These are phyloP conservation scores for Maudiozyma bulderi DNA, from an alignment of 805 yeast genomes.

Conservation along the genomic window DNA sequence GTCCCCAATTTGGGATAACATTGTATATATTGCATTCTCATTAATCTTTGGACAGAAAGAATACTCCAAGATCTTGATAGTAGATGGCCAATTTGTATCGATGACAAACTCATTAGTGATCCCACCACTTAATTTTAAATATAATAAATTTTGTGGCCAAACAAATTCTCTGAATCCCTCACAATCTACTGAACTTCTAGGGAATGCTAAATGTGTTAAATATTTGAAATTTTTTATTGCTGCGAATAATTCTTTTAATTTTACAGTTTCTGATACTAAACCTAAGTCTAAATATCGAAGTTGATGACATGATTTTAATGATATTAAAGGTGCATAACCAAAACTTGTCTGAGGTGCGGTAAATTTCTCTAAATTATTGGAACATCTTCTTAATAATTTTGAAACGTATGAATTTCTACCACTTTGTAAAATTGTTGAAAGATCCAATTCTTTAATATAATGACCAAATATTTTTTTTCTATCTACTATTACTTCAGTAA, in stretches of 20 bases:
- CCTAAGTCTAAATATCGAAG: slow-evolving; percentile 66
- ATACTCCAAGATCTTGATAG: slow-evolving; percentile 63
- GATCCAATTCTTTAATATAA: slow-evolving; percentile 56
- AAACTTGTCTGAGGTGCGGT: slow-evolving; percentile 93
- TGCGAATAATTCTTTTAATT: slow-evolving; percentile 65
- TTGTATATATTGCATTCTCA: slow-evolving; percentile 51
- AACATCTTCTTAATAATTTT: slow-evolving; percentile 67
- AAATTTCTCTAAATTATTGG: slow-evolving; percentile 52
- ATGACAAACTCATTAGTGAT: slow-evolving; percentile 70
- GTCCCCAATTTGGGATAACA: slow-evolving; percentile 57
- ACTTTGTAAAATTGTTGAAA: slow-evolving; percentile 73
- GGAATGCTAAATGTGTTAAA: slow-evolving; percentile 73
- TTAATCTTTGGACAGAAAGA: slow-evolving; percentile 80
- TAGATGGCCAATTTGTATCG: slow-evolving; percentile 59
- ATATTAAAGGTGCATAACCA: slow-evolving; percentile 82
- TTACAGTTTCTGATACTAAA: slow-evolving; percentile 83
- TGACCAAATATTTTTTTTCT: slow-evolving; percentile 43
- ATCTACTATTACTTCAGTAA: slow-evolving; percentile 48
- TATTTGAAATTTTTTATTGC: slow-evolving; percentile 55
- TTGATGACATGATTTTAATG: slow-evolving; percentile 59
- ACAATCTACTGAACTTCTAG: slow-evolving; percentile 76
- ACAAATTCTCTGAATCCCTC: slow-evolving; percentile 33
- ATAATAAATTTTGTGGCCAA: slow-evolving; percentile 77
- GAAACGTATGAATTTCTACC: slow-evolving; percentile 91
- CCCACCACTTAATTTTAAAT: slow-evolving; percentile 79